Evolutionary conservation across 306 rosid genomes (phyloP), one percentile per base, ranked within the genome.

Genomic region (Castanea mollissima): DNA sequence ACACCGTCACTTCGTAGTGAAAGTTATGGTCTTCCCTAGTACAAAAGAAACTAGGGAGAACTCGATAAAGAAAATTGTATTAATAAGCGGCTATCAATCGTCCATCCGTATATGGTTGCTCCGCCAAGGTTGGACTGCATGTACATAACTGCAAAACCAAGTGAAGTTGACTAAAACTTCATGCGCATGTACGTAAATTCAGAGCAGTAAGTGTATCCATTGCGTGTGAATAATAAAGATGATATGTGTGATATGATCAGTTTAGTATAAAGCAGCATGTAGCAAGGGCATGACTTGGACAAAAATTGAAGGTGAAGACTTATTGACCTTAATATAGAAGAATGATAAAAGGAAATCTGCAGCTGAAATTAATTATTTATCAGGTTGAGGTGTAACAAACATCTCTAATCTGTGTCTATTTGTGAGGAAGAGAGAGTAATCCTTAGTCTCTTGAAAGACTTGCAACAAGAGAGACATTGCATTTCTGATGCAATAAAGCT

Each of bases 21-120:
- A 79, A 55, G 85, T 76, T 76, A 88, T 72, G 2, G 91, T 88
- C 65, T 88, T 83, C 38, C 91, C 91, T 1, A 87, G 86, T 25
- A 88, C 89, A 21, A 88, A 88, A 19, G 80, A 83, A 74, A 79
- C 85, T 4, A 85, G 77, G 0, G 91, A 75, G 54, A 88, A 78
- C 84, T 88, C 91, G 2, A 88, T 10, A 35, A 88, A 88, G 69
- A 85, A 80, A 59, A 88, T 34, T 0, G 87, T 85, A 56, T 62
- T 75, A 11, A 83, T 6, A 16, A 88, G 89, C 2, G 82, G 55
- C 27, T 84, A 68, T 85, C 87, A 4, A 80, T 67, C 27, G 84
- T 88, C 89, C 87, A 85, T 46, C 89, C 87, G 10, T 78, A 85
- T 25, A 88, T 62, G 21, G 87, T 88, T 3, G 71, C 76, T 18